Base-by-base conservation (phyloP, 148 eudicot genomes). In the Nepenthes mirabilis region DNA sequence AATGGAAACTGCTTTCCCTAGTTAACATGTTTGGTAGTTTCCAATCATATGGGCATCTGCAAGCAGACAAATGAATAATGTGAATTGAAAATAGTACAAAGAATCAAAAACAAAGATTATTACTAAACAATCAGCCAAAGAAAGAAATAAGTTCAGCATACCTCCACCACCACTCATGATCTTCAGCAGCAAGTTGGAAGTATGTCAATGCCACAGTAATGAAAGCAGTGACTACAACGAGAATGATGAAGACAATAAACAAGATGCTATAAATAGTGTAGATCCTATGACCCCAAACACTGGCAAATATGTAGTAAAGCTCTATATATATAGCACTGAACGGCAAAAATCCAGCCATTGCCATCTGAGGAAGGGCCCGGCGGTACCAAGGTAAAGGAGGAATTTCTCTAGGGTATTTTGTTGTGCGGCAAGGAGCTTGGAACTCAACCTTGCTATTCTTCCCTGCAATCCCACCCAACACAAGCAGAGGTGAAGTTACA, bases 161-260 rank as follows among this genome's bases (percentile, higher is more conserved):
- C 68, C 68, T 65, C 68, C 68, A 65, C 68, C 68, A 65, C 68
- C 68, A 65, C 57, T 65, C 68, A 65, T 65, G 68, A 56, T 65
- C 68, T 65, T 65, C 68, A 55, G 68, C 58, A 34, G 58, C 58
- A 32, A 55, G 58, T 34, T 55, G 58, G 58, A 55, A 55, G 58
- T 55, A 55, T 55, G 58, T 55, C 58, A 55, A 34, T 6, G 58
- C 58, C 36, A 55, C 58, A 2, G 58, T 55, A 10, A 55, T 55
- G 35, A 55, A 55, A 23, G 58, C 58, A 55, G 58, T 55, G 58
- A 55, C 58, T 8, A 55, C 33, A 9, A 55, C 13, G 9, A 55
- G 58, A 33, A 55, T 55, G 13, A 55, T 55, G 58, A 55, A 55
- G 10, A 55, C 58, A 2, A 55, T 55, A 33, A 55, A 55, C 58